phyloP scores from a whole-genome alignment of 2,329 filamentous ascomycete species.

The Arthrobotrys sinensis region DNA sequence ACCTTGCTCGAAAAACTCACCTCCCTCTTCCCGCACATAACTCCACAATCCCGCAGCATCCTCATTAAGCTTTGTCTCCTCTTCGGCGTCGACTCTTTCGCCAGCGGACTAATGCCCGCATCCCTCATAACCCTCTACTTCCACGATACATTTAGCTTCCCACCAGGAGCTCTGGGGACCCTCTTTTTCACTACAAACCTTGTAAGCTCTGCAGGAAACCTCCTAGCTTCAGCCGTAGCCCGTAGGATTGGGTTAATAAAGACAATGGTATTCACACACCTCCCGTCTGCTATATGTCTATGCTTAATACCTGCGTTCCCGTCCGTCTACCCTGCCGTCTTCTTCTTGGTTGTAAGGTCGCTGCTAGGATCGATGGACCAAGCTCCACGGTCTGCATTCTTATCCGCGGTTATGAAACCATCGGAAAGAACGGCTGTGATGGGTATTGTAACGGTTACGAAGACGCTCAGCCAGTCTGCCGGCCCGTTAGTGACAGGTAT shows the following conservation, averaged over 20 bases:
- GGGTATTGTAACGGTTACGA: conserved; percentile 79
- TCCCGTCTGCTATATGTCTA: conserved; percentile 78
- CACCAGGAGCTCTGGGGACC: conserved; percentile 71
- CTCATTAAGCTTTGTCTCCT: conserved; percentile 79
- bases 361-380: conserved; percentile 79
- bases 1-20: conserved; percentile 37
- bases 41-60: conserved; percentile 72
- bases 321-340: conserved; percentile 72
- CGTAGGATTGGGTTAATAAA: conserved; percentile 70
- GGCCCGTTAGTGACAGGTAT: conserved; percentile 78
- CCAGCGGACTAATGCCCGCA: conserved; percentile 63
- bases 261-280: conserved; percentile 70
- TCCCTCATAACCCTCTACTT: conserved; percentile 72
- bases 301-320: conserved; percentile 75
- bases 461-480: conserved; percentile 75
- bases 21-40: conserved; percentile 72
- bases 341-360: conserved; percentile 76
- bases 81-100: conserved; percentile 72
- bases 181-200: conserved; percentile 73
- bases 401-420: conserved; percentile 76
- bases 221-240: conserved; percentile 73
- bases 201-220: conserved; percentile 71
- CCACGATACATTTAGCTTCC: conserved; percentile 70
- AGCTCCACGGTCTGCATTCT: conserved; percentile 78
- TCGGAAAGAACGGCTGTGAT: conserved; percentile 80